Percentiles rank a stretch among this genome's conserved stretches.
phyloP scores from a whole-genome alignment of 495 filamentous ascomycete species.

The Neurospora terricola region DNA sequence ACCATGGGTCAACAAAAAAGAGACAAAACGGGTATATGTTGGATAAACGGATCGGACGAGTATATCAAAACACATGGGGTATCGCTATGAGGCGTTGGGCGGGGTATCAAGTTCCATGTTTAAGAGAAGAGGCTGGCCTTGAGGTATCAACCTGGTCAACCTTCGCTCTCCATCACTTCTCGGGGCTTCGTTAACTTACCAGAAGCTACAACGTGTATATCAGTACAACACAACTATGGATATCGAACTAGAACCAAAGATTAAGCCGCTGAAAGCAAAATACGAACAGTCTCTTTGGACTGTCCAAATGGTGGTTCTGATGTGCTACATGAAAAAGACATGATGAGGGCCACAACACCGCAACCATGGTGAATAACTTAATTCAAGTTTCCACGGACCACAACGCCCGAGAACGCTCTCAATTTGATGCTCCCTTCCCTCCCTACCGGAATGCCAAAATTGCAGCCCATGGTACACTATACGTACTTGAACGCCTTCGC shows the following conservation, averaged over 20 bases:
- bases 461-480: neutral
- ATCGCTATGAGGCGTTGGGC: neutral
- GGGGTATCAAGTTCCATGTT: neutral
- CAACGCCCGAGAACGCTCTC: neutral
- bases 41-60: neutral
- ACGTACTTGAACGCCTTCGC: neutral
- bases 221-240: neutral
- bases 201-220: neutral
- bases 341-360: neutral
- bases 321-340: neutral
- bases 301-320: neutral
- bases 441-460: neutral
- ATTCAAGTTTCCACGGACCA: neutral
- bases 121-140: neutral
- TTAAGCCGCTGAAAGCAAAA: neutral
- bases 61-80: neutral
- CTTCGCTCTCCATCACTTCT: neutral
- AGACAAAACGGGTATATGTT: neutral
- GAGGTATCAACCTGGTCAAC: neutral
- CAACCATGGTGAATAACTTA: neutral
- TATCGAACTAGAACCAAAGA: neutral
- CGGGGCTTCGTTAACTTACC: neutral
- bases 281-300: neutral
- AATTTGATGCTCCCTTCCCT: neutral
- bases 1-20: neutral